These are phyloP conservation scores for Salvia hispanica DNA, from an alignment of 257 asterid genomes.

Conservation along the genomic window DNA sequence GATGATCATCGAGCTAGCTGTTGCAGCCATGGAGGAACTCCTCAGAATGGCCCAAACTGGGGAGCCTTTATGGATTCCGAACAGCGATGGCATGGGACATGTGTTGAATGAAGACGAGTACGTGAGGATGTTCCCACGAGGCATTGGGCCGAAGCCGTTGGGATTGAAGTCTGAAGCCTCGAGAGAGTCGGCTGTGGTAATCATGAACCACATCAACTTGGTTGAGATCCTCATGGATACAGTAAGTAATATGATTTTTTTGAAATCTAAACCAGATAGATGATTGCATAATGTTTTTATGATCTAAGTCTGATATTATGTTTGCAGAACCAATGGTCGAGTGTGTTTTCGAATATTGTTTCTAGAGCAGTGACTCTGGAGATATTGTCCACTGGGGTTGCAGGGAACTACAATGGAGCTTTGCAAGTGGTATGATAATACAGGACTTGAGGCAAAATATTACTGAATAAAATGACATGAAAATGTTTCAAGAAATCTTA, in stretches of 20 bases:
- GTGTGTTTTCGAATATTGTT: slow-evolving; percentile 76
- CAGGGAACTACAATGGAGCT: slow-evolving; percentile 86
- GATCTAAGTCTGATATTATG: not conserved
- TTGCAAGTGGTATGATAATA: slow-evolving; percentile 60
- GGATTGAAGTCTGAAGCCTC: slow-evolving; percentile 91
- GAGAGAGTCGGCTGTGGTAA: slow-evolving; percentile 82
- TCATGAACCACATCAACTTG: slow-evolving; percentile 78
- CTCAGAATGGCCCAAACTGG: slow-evolving; percentile 62
- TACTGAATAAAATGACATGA: not conserved
- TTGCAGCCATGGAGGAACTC: slow-evolving; percentile 81
- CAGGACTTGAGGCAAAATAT: not conserved
- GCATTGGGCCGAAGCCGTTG: slow-evolving; percentile 83
- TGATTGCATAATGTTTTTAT: not conserved
- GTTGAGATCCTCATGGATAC: slow-evolving; percentile 95
- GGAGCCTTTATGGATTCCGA: slow-evolving; percentile 64
- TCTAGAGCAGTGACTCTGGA: slow-evolving; percentile 81
- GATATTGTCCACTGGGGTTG: slow-evolving; percentile 85
- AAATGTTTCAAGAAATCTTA: not conserved
- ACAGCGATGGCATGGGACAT: slow-evolving; percentile 40
- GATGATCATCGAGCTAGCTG: slow-evolving; percentile 65
- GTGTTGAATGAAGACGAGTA: slow-evolving; percentile 73
- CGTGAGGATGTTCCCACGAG: slow-evolving; percentile 67
- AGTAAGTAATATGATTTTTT: slow-evolving; percentile 39
- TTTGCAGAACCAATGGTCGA: slow-evolving; percentile 83
- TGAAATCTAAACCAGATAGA: too few relatives aligned